These are phyloP conservation scores for Blastomyces percursus DNA, from an alignment of 2,329 filamentous ascomycete genomes.

Conservation along the genomic window DNA sequence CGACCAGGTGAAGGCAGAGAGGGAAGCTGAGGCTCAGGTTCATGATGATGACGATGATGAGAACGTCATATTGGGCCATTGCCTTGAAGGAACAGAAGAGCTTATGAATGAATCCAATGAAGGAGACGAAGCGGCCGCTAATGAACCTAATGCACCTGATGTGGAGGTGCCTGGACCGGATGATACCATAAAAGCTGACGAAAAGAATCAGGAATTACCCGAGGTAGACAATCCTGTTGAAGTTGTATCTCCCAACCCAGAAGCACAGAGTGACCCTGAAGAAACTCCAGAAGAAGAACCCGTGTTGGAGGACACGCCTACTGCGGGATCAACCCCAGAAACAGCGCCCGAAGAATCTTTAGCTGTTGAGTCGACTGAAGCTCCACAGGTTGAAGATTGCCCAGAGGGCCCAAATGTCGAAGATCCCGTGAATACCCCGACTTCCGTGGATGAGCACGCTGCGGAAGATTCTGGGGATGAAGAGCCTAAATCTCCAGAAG, in stretches of 20 bases:
- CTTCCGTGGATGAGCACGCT: neutral
- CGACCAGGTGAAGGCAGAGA: conserved; percentile 14
- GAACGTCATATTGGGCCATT: neutral
- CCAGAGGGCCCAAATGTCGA: neutral
- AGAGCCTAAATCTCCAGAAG: neutral
- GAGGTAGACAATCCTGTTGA: neutral
- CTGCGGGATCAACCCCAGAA: conserved; percentile 1
- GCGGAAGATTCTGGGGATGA: conserved; percentile 2
- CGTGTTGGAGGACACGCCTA: neutral
- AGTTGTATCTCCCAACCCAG: neutral
- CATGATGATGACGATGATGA: conserved; percentile 5
- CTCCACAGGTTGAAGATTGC: conserved; percentile 2
- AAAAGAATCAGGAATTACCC: neutral
- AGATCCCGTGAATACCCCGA: neutral
- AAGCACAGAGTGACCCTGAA: neutral
- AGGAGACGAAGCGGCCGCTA: neutral
- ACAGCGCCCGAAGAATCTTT: conserved; percentile 1
- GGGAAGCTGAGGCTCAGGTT: conserved; percentile 17
- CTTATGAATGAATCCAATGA: conserved; percentile 15
- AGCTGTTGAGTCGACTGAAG: neutral
- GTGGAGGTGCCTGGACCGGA: neutral
- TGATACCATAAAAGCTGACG: conserved; percentile 7
- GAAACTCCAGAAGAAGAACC: neutral
- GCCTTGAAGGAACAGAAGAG: conserved; percentile 15
- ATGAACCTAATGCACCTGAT: neutral